Evolutionary conservation across 2,329 filamentous ascomycete genomes (phyloP), one percentile per base, ranked within the genome.

Genomic region (Colletotrichum sp.): DNA sequence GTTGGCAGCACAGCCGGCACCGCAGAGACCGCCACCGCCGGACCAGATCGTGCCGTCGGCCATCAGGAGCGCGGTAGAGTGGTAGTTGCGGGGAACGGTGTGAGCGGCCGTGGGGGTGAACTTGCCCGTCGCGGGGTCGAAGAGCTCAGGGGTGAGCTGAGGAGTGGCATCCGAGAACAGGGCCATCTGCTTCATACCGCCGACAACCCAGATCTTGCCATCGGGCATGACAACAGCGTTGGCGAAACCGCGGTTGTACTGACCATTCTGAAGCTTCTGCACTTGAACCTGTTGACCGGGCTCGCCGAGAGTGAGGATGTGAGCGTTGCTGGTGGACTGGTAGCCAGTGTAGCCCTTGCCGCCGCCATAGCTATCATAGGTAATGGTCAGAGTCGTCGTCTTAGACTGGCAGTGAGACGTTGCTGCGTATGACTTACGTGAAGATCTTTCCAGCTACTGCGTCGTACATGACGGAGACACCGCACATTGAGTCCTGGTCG

Each of bases 381-480:
- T 28, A 4, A 15, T 15, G 16, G 6, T 71, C 3, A 72, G 69
- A 59, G 1, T 16, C 1, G n/a, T 26, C 2, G 16, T 10, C 55
- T 18, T 15, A 18, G 18, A 26, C 15, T 6, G 3, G 13, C 18
- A 2, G 1, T 18, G 21, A 32, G 7, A 36, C 3, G 12, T 21
- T 55, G 26, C 1, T 24, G 10, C 3, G 18, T 21, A 1, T 24
- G 26, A 44, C 62, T 62, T 67, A 68, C 55, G 89, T 87, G 4
- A 92, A 82, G 28, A 92, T 91, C 80, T 91, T 90, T 26, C 90
- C 90, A 1, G 86, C 85, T 66, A 90, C 87, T n/a, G 90, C 89
- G 78, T 92, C 90, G 77, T 88, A 92, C 90, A 92, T 91, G 76
- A 90, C 86, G 3, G 88, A 86, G 63, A 87, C 88, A 9, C 90